These are phyloP conservation scores for Globomyces pollinis-pini DNA, from an alignment of 192 early-diverging fungal species.

Conservation along the genomic window DNA sequence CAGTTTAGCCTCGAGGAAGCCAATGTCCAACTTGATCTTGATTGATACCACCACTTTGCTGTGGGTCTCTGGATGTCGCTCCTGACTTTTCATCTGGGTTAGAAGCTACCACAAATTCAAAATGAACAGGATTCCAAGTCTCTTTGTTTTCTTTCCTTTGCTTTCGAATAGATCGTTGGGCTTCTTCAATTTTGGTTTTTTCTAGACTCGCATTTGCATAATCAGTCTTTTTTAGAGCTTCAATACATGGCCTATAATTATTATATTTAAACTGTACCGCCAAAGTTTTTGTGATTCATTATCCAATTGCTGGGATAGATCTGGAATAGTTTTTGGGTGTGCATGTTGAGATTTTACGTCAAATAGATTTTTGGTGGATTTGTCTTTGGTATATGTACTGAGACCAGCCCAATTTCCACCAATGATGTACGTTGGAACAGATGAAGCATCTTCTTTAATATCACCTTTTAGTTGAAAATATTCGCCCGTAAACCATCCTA, in stretches of 20 bases:
- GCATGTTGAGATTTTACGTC: neutral
- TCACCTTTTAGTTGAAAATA: slow-evolving; percentile 45
- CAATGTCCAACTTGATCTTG: neutral
- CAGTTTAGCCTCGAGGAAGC: too few species aligned
- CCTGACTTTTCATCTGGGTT: neutral
- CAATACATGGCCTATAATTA: neutral
- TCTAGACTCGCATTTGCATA: neutral
- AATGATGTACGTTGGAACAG: neutral
- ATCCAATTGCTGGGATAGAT: neutral
- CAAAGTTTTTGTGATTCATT: slow-evolving; percentile 2
- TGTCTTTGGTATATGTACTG: neutral
- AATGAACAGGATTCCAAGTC: neutral
- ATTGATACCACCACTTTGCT: neutral
- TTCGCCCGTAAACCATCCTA: slow-evolving; percentile 74
- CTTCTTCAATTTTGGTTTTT: neutral
- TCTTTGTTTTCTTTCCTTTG: neutral
- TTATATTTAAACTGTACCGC: too few species aligned
- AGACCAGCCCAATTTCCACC: neutral
- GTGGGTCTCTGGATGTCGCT: neutral
- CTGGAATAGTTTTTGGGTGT: neutral
- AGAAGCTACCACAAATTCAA: neutral
- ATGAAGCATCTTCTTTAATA: neutral
- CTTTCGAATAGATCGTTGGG: neutral
- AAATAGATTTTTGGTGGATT: neutral
- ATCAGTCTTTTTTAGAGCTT: neutral